These are phyloP conservation scores for Candida ascalaphidarum DNA, from an alignment of 805 yeast species.

Conservation along the genomic window DNA sequence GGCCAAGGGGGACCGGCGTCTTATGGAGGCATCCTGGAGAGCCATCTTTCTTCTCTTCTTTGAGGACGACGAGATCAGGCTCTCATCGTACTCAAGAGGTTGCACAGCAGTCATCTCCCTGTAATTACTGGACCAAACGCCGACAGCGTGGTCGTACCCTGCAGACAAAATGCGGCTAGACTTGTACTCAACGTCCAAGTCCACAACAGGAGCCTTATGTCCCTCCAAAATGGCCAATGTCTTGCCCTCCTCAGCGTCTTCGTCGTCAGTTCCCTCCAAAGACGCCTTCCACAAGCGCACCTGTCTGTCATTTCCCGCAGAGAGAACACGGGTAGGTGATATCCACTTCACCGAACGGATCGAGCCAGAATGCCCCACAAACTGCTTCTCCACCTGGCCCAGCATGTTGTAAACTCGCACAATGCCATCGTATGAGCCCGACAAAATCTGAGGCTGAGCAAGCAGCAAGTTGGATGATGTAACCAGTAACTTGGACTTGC, in stretches of 20 bases:
- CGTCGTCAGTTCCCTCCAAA: conserved; percentile 17
- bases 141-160: conserved; percentile 70
- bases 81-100: conserved; percentile 32
- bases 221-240: conserved; percentile 84
- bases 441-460: conserved; percentile 49
- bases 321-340: conserved; percentile 63
- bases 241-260: conserved; percentile 51
- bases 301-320: conserved; percentile 85
- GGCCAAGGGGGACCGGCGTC: conserved; percentile 76
- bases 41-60: conserved; percentile 83
- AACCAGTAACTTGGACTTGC: conserved; percentile 21
- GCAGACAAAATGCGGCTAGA: conserved; percentile 71
- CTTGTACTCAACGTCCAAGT: conserved; percentile 49
- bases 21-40: conserved; percentile 60
- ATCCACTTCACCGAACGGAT: conserved; percentile 78
- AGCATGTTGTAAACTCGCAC: conserved; percentile 82
- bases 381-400: conserved; percentile 73
- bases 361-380: conserved; percentile 84
- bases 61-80: conserved; percentile 58
- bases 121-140: conserved; percentile 81
- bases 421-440: conserved; percentile 93
- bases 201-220: conserved; percentile 81
- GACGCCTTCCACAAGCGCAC: conserved; percentile 79
- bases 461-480: conserved; percentile 14
- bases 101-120: conserved; percentile 71